A percentile compares a stretch with the other conserved stretches of the same genome.
phyloP scores from a whole-genome alignment of 2,329 filamentous ascomycete species.

The Pseudopithomyces chartarum region DNA sequence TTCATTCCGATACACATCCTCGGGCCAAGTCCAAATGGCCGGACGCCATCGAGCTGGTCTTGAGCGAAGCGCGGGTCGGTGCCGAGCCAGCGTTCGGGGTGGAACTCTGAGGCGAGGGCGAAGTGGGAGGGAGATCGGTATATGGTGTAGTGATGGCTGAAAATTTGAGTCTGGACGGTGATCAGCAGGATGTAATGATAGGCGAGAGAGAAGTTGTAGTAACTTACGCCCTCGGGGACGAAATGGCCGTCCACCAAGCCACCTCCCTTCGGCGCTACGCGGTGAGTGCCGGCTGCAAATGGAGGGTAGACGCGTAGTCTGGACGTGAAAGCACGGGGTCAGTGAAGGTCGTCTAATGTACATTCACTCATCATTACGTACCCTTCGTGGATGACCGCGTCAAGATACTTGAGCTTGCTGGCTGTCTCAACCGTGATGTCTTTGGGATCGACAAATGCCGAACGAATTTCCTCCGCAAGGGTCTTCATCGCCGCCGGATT shows the following conservation, averaged over 20 bases:
- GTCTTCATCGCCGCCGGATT: slow-evolving; percentile 13
- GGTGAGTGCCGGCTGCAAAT: slow-evolving; percentile 5
- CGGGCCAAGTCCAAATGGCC: slow-evolving; percentile 26
- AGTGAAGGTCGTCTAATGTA: too few relatives aligned
- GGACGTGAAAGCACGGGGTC: too few relatives aligned
- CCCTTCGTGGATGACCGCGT: slow-evolving; percentile 19
- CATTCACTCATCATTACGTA: too few relatives aligned
- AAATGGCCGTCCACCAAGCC: slow-evolving; percentile 17
- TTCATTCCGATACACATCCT: slow-evolving; percentile 23
- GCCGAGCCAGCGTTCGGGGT: slow-evolving; percentile 31
- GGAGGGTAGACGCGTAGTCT: slow-evolving; percentile 22
- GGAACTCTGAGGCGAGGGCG: slow-evolving; percentile 20
- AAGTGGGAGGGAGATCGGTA: slow-evolving; percentile 26
- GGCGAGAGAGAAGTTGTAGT: too few relatives aligned
- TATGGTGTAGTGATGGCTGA: slow-evolving; percentile 20
- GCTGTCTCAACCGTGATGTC: slow-evolving; percentile 30
- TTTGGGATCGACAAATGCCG: slow-evolving; percentile 7
- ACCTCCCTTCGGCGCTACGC: slow-evolving; percentile 14
- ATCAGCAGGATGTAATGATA: not conserved
- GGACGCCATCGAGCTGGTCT: slow-evolving; percentile 35
- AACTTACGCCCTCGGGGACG: slow-evolving; percentile 19
- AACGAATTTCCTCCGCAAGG: slow-evolving; percentile 15
- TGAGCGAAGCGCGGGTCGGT: slow-evolving; percentile 17
- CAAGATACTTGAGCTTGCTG: slow-evolving; percentile 23
- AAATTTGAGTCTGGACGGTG: slow-evolving; percentile 13